Percentiles rank a stretch among this genome's conserved stretches.
Conservation (phyloP, 2,329 filamentous ascomycete genomes). For the Phialophora tarda region DNA sequence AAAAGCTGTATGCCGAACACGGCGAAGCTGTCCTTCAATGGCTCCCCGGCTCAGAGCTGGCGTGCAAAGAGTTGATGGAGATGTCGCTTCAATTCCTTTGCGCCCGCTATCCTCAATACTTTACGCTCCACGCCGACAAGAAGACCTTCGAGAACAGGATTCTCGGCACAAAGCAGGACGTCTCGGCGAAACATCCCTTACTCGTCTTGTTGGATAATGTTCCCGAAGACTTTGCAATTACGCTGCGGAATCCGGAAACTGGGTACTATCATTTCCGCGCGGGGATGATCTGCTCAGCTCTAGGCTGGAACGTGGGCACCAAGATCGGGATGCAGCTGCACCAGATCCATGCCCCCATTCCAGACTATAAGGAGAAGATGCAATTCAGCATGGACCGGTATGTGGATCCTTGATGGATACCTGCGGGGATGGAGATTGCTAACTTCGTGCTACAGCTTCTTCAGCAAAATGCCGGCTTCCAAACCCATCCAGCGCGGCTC, state of each 20-base stretch:
- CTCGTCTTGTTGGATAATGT: constrained; percentile 75
- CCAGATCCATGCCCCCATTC: constrained; percentile 74
- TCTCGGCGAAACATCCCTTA: constrained; percentile 69
- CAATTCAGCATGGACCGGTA: constrained; percentile 83
- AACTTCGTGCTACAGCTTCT: constrained; percentile 62
- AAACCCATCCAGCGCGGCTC: constrained; percentile 82
- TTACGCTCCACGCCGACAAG: constrained; percentile 62
- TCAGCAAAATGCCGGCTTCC: constrained; percentile 75
- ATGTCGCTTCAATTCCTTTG: constrained; percentile 82
- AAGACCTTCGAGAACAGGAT: constrained; percentile 71
- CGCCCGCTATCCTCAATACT: constrained; percentile 76
- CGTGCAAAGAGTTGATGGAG: constrained; percentile 86
- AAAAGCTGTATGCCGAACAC: constrained; percentile 67
- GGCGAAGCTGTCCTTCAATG: constrained; percentile 68
- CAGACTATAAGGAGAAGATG: constrained; percentile 88
- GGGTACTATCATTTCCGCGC: constrained; percentile 77
- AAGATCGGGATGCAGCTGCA: constrained; percentile 75
- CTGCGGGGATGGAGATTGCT: not conserved
- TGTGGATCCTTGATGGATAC: constrained; percentile 36
- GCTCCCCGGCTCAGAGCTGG: constrained; percentile 76
- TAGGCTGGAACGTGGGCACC: constrained; percentile 77
- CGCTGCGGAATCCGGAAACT: constrained; percentile 71
- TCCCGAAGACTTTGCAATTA: constrained; percentile 82
- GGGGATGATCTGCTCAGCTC: constrained; percentile 75
- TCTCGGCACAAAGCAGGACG: constrained; percentile 64